Percentiles rank a stretch among this genome's conserved stretches.
These are phyloP conservation scores for Nakaseomyces sp. DNA, from an alignment of 1,139 yeast species.

Conservation along the genomic window DNA sequence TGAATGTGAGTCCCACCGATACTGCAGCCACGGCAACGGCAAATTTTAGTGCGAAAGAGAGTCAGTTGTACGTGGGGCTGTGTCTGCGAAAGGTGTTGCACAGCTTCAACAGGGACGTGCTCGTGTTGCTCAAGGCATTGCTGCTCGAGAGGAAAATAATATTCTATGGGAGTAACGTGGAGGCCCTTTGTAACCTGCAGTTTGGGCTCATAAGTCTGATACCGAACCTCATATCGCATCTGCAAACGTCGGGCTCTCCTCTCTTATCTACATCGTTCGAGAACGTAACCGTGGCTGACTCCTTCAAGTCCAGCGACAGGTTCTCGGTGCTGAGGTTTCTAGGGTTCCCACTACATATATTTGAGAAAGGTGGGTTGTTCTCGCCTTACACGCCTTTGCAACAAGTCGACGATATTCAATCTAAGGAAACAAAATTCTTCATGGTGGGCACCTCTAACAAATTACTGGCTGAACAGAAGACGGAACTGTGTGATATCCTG, in stretches of 20 bases:
- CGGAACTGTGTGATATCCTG: constrained; percentile 45
- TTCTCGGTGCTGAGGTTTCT: constrained; percentile 67
- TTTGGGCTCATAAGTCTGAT: constrained; percentile 53
- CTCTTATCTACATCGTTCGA: constrained; percentile 49
- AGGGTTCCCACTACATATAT: constrained; percentile 81
- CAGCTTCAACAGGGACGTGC: constrained; percentile 50
- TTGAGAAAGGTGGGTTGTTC: constrained; percentile 81
- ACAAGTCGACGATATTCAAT: constrained; percentile 66
- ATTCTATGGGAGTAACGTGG: constrained; percentile 76
- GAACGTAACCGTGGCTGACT: constrained; percentile 49
- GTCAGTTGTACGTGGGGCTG: constrained; percentile 65
- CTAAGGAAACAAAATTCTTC: constrained; percentile 52
- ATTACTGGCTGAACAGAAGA: constrained; percentile 59
- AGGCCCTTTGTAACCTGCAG: constrained; percentile 68
- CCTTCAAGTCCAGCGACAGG: constrained; percentile 70
- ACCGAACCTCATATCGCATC: constrained; percentile 65
- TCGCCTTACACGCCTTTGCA: constrained; percentile 90
- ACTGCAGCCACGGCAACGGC: constrained; percentile 1
- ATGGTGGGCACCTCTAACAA: constrained; percentile 86
- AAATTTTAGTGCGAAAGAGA: constrained; percentile 32
- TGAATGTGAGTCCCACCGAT: constrained; percentile 29
- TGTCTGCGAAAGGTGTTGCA: constrained; percentile 58
- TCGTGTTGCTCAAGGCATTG: constrained; percentile 67
- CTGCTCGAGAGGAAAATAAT: constrained; percentile 63
- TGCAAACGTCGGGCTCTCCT: constrained; percentile 79